phyloP scores from a whole-genome alignment of 139 green algal species.

The Monoraphidium neglectum region DNA sequence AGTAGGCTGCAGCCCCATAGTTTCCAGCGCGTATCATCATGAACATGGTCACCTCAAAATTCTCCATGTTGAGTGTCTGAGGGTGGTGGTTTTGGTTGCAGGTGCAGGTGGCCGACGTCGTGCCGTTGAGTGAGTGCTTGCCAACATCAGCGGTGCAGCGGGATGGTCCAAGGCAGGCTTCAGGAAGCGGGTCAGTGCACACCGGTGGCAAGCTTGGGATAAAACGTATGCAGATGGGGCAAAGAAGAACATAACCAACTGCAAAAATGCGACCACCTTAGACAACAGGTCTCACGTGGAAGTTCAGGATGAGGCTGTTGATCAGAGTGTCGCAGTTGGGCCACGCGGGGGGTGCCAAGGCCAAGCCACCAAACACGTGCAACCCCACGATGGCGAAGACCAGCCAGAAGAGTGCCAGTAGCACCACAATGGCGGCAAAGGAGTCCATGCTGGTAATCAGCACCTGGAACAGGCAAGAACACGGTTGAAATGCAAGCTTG shows the following conservation, averaged over 20 bases:
- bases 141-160: too few species aligned
- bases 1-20: conserved; percentile 61
- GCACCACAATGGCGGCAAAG: conserved; percentile 74
- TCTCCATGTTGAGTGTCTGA: conserved; percentile 72
- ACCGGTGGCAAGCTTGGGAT: too few species aligned
- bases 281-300: conserved; percentile 48
- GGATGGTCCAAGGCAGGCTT: too few species aligned
- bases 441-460: conserved; percentile 58
- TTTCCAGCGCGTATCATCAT: conserved; percentile 42
- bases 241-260: neutral
- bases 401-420: conserved; percentile 83
- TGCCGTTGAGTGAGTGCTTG: too few species aligned
- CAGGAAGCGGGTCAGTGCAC: too few species aligned
- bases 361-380: conserved; percentile 67
- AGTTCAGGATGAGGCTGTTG: conserved; percentile 59
- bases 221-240: neutral
- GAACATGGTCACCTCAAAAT: conserved; percentile 70
- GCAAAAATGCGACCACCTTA: neutral
- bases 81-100: neutral
- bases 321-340: conserved; percentile 78
- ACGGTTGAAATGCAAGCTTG: too few species aligned
- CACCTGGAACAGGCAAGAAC: too few species aligned
- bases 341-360: conserved; percentile 31
- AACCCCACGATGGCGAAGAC: conserved; percentile 85
- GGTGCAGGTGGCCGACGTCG: too few species aligned